A percentile compares a stretch with the other conserved stretches of the same genome.
Conservation (phyloP, 495 filamentous ascomycete genomes). For the Aspergillus sclerotioniger region DNA sequence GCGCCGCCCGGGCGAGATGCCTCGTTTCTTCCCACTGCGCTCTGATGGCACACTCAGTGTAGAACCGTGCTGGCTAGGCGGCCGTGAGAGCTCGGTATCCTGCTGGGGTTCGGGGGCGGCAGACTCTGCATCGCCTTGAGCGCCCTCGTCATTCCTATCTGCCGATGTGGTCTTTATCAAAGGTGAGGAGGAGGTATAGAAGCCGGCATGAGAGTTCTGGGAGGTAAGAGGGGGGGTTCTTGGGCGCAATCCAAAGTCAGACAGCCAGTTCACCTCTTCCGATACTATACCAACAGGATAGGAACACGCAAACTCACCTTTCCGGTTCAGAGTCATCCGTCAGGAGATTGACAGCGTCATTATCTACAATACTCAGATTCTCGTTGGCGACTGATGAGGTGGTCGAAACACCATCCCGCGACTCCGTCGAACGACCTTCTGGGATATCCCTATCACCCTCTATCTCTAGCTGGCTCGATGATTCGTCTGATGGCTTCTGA, state of each 20-base stretch:
- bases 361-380: constrained; percentile 19
- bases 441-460: constrained; percentile 24
- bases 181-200: constrained; percentile 80
- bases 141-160: constrained; percentile 28
- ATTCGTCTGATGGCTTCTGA: constrained; percentile 31
- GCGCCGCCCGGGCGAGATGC: constrained; percentile 43
- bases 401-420: constrained; percentile 25
- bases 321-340: constrained; percentile 71
- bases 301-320: constrained; percentile 50
- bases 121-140: constrained; percentile 31
- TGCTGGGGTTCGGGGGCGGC: constrained; percentile 25
- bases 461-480: constrained; percentile 17
- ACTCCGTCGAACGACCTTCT: constrained; percentile 27
- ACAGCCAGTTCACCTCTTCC: constrained; percentile 10
- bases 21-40: constrained; percentile 34
- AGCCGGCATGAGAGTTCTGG: constrained; percentile 74
- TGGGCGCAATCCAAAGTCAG: constrained; percentile 19
- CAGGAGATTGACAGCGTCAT: constrained; percentile 53
- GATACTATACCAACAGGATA: constrained; percentile 14
- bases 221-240: constrained; percentile 64
- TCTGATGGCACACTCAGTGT: constrained; percentile 34
- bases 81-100: constrained; percentile 21
- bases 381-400: constrained; percentile 32
- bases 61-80: constrained; percentile 25
- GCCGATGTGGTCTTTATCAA: constrained; percentile 61